These are phyloP conservation scores for Oryza nivara DNA, from an alignment of 176 grass and related monocot species.

Conservation along the genomic window DNA sequence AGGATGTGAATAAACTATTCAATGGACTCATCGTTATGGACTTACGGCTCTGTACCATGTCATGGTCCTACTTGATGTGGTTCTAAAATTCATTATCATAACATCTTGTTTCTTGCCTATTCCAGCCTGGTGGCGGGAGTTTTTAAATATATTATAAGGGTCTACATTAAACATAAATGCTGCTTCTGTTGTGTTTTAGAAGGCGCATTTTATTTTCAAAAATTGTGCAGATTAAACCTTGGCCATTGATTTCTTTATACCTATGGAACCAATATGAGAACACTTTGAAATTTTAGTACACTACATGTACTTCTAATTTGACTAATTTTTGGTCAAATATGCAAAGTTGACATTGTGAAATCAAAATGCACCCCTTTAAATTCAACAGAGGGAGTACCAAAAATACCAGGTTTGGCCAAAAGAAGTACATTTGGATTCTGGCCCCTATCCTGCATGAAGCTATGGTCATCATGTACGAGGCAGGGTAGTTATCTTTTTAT, in stretches of 20 bases:
- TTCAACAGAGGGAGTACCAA: not conserved
- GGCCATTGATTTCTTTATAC: not conserved
- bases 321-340: not conserved
- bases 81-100: not conserved
- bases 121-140: not conserved
- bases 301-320: not conserved
- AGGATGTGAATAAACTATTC: not conserved
- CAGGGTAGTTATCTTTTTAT: not conserved
- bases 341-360: not conserved
- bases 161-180: conserved; percentile 24
- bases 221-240: not conserved
- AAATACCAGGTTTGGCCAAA: not conserved
- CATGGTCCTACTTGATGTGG: conserved; percentile 23
- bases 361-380: too few relatives aligned
- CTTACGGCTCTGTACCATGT: not conserved
- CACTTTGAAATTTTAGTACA: not conserved
- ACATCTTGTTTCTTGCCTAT: conserved; percentile 9
- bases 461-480: not conserved
- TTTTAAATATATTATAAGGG: conserved; percentile 11
- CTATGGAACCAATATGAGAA: not conserved
- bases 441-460: not conserved
- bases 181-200: not conserved
- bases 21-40: not conserved
- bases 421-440: not conserved
- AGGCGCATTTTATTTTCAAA: not conserved